Conservation (phyloP, 192 early-diverging fungal genomes). For the Umbelopsis vinacea region DNA sequence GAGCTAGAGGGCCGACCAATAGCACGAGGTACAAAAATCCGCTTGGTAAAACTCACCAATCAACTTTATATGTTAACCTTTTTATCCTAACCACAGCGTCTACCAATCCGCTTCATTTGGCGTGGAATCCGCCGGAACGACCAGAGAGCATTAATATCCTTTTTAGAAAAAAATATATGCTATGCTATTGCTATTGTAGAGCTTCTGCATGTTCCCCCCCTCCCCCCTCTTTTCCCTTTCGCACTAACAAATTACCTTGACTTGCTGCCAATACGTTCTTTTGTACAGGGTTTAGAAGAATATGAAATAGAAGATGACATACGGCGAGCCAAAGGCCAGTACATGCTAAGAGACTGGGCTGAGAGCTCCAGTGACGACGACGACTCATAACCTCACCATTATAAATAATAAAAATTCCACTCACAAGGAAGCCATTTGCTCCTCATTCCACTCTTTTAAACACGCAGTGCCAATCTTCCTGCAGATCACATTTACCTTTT, state of each 20-base stretch:
- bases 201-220: background rate
- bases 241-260: background rate
- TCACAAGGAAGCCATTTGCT: background rate
- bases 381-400: background rate
- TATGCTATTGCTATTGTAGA: background rate
- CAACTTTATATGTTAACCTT: background rate
- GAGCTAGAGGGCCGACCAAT: slow-evolving; percentile 14
- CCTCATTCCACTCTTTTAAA: too few relatives aligned
- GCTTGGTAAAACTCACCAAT: background rate
- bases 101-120: background rate
- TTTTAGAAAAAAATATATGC: slow-evolving; percentile 18
- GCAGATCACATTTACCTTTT: too few relatives aligned
- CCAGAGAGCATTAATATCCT: slow-evolving; percentile 24
- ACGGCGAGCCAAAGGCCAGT: slow-evolving; percentile 10
- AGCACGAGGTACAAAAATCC: background rate
- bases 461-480: too few relatives aligned
- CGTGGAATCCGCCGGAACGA: slow-evolving; percentile 5
- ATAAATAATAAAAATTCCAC: background rate
- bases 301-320: slow-evolving; percentile 1
- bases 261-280: background rate
- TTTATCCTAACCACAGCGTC: background rate
- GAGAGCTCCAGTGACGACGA: slow-evolving; percentile 18
- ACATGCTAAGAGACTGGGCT: slow-evolving; percentile 15
- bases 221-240: too few relatives aligned
- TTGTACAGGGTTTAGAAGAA: slow-evolving; percentile 11